These are phyloP conservation scores for Gossypium gossypioides DNA, from an alignment of 441 rosid genomes.

Conservation along the genomic window DNA sequence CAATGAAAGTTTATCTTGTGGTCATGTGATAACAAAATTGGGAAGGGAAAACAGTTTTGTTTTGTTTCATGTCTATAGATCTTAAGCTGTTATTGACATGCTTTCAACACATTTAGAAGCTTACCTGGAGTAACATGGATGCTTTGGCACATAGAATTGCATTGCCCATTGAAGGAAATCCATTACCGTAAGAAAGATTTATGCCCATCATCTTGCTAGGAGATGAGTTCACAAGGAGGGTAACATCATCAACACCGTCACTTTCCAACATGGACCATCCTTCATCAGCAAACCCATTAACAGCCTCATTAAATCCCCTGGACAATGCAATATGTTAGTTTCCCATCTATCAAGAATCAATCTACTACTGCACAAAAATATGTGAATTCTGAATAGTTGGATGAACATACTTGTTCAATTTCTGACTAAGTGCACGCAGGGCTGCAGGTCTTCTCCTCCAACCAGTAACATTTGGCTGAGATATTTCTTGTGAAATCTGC, in stretches of 20 bases:
- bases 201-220: slow-evolving; percentile 49
- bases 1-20: not conserved
- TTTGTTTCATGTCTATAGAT: not conserved
- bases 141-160: slow-evolving; percentile 64
- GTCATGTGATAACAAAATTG: not conserved
- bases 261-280: slow-evolving; percentile 72
- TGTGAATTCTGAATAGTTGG: not conserved
- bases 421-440: slow-evolving; percentile 55
- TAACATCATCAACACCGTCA: slow-evolving; percentile 62
- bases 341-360: not conserved
- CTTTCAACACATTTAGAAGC: slow-evolving; percentile 1
- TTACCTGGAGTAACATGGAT: slow-evolving; percentile 61
- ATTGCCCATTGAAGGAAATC: slow-evolving; percentile 47
- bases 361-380: not conserved
- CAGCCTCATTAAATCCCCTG: slow-evolving; percentile 70
- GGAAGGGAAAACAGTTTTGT: not conserved
- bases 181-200: slow-evolving; percentile 41
- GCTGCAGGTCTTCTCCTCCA: slow-evolving; percentile 72
- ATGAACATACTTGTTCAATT: slow-evolving; percentile 46
- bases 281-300: slow-evolving; percentile 57
- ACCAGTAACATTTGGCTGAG: slow-evolving; percentile 51
- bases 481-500: slow-evolving; percentile 61
- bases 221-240: slow-evolving; percentile 53
- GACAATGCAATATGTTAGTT: slow-evolving; percentile 14
- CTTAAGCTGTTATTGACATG: not conserved